These are phyloP conservation scores for Vaccinium macrocarpon DNA, from an alignment of 148 eudicot species.

Conservation along the genomic window DNA sequence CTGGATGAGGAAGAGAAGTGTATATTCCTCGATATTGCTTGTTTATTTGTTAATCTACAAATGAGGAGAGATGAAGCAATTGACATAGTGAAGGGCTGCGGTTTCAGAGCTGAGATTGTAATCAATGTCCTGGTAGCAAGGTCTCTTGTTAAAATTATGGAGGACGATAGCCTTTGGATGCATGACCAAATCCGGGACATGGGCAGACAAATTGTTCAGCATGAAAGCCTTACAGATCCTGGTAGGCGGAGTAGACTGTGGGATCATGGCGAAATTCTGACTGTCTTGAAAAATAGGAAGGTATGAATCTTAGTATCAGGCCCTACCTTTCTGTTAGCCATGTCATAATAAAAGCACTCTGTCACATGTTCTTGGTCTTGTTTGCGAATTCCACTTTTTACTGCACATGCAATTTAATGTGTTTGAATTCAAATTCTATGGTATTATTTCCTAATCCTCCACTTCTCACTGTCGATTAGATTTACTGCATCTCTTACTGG, in stretches of 20 bases:
- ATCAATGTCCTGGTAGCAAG: conserved; percentile 34
- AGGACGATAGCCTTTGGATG: conserved; percentile 44
- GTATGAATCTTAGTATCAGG: conserved; percentile 23
- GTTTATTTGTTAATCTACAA: conserved; percentile 44
- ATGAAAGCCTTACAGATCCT: conserved; percentile 24
- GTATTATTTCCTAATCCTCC: background rate
- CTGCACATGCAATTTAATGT: background rate
- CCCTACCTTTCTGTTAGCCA: background rate
- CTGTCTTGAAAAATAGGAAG: conserved; percentile 31
- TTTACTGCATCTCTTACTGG: too few species aligned
- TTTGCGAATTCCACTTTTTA: background rate
- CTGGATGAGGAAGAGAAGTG: conserved; percentile 43
- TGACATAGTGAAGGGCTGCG: conserved; percentile 52
- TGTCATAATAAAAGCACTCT: background rate
- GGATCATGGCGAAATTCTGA: conserved; percentile 33
- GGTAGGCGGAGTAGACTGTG: conserved; percentile 54
- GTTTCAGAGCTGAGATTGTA: conserved; percentile 42
- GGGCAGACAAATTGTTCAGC: conserved; percentile 60
- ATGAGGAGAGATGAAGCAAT: conserved; percentile 34
- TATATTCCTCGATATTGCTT: conserved; percentile 61
- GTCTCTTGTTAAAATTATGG: conserved; percentile 47
- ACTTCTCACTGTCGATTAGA: too few species aligned
- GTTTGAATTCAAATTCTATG: background rate
- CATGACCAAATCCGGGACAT: conserved; percentile 70
- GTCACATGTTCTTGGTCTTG: background rate